These are phyloP conservation scores for Tolypocladium tropicale DNA, from an alignment of 2,329 filamentous ascomycete genomes.

Conservation along the genomic window DNA sequence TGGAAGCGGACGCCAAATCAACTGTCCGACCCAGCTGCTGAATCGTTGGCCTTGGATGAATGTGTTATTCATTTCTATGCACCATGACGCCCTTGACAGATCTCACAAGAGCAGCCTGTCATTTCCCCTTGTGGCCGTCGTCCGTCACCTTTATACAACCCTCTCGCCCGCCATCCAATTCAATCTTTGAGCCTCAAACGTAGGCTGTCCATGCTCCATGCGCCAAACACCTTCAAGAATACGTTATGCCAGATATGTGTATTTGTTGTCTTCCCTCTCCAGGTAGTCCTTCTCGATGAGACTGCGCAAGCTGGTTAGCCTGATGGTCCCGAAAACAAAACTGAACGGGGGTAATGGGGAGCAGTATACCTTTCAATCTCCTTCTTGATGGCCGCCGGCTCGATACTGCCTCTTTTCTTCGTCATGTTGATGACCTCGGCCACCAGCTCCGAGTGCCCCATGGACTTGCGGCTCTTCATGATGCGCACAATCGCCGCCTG, in stretches of 20 bases:
- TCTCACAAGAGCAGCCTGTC: too few relatives aligned
- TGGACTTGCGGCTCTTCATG: conserved; percentile 87
- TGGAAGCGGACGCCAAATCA: neutral
- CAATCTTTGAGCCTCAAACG: neutral
- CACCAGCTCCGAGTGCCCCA: conserved; percentile 78
- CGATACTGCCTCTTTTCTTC: conserved; percentile 73
- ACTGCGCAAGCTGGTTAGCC: conserved; percentile 29
- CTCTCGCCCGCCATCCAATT: neutral
- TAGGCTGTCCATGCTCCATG: neutral
- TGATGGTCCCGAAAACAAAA: neutral
- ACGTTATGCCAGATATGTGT: conserved; percentile 53
- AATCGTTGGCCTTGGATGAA: too few relatives aligned
- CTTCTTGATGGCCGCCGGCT: conserved; percentile 82
- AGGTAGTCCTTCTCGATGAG: conserved; percentile 92
- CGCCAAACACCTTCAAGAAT: neutral
- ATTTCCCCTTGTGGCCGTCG: too few relatives aligned
- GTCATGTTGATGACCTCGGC: conserved; percentile 89
- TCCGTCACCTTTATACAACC: neutral
- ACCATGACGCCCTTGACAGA: too few relatives aligned
- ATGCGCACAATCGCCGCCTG: conserved; percentile 95
- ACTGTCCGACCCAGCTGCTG: neutral
- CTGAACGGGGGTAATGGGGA: neutral
- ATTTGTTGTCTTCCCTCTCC: conserved; percentile 63
- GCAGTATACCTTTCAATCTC: conserved; percentile 82
- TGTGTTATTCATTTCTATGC: neutral